phyloP scores from a whole-genome alignment of 2,329 filamentous ascomycete species.

The Huntiella bhutanensis region DNA sequence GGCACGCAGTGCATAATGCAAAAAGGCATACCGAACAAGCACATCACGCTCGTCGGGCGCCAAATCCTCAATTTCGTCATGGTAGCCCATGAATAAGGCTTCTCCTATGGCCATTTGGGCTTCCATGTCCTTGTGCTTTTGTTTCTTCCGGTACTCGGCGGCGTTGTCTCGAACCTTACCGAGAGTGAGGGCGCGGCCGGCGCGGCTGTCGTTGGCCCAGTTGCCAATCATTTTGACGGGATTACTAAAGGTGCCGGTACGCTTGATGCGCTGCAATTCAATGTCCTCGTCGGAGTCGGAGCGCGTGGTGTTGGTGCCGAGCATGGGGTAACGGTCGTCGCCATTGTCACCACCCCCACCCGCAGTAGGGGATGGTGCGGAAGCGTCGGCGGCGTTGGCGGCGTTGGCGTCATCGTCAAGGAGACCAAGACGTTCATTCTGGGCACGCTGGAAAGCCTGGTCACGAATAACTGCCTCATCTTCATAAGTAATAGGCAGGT shows the following conservation, averaged over 20 bases:
- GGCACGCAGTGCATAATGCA: slow-evolving; percentile 72
- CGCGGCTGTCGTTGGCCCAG: slow-evolving; percentile 22
- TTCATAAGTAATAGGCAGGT: slow-evolving; percentile 85
- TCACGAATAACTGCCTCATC: slow-evolving; percentile 88
- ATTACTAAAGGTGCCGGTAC: slow-evolving; percentile 17
- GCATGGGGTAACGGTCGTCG: slow-evolving; percentile 20
- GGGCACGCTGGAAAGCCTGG: slow-evolving; percentile 65
- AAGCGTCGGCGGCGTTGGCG: slow-evolving; percentile 15
- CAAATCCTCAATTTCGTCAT: slow-evolving; percentile 87
- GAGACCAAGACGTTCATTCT: slow-evolving; percentile 50
- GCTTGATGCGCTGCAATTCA: slow-evolving; percentile 19
- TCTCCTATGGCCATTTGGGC: slow-evolving; percentile 56
- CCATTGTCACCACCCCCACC: slow-evolving; percentile 21
- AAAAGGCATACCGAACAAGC: slow-evolving; percentile 72
- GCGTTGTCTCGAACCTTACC: slow-evolving; percentile 18
- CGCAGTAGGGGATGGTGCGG: too few species aligned
- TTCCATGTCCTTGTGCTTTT: slow-evolving; percentile 45
- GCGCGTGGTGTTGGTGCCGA: slow-evolving; percentile 10
- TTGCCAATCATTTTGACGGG: slow-evolving; percentile 29
- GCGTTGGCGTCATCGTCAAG: slow-evolving; percentile 29
- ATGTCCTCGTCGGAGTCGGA: slow-evolving; percentile 17
- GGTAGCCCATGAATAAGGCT: slow-evolving; percentile 67
- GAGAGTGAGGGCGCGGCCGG: slow-evolving; percentile 11
- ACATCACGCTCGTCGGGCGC: slow-evolving; percentile 76
- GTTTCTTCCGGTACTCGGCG: slow-evolving; percentile 27